A percentile compares a stretch with the other conserved stretches of the same genome.
Evolutionary conservation across 306 rosid genomes (phyloP).

Genomic region (Rosa chinensis): DNA sequence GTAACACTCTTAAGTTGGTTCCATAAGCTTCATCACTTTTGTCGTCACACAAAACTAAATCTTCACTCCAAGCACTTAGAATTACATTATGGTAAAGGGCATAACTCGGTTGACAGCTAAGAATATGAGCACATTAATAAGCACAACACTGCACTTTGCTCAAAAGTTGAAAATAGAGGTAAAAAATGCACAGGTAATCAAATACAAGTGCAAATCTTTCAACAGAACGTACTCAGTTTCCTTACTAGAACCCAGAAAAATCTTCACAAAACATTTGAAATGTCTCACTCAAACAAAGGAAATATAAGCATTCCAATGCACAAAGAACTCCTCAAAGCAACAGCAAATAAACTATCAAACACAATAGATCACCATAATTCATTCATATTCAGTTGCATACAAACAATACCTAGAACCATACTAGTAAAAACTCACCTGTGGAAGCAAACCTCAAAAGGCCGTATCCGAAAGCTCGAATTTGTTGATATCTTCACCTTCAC

Average conservation of each 20-base stretch:
- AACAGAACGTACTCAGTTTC: neutral
- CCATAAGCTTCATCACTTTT: neutral
- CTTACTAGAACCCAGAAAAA: neutral
- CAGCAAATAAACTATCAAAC: neutral
- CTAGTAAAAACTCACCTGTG: slow-evolving; percentile 60
- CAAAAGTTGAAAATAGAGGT: neutral
- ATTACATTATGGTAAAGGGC: no score
- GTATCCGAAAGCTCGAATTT: slow-evolving; percentile 37
- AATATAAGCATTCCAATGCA: neutral
- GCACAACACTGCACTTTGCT: neutral
- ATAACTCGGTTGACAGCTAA: neutral
- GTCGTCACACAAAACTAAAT: neutral
- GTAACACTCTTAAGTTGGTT: slow-evolving; percentile 7
- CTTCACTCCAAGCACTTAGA: neutral
- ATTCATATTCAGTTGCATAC: neutral
- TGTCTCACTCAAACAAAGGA: no score
- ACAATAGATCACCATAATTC: neutral
- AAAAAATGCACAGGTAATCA: neutral
- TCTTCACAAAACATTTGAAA: neutral
- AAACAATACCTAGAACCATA: neutral
- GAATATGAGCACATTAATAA: neutral
- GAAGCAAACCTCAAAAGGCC: slow-evolving; percentile 69
- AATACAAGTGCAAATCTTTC: neutral
- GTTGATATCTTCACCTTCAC: slow-evolving; percentile 57
- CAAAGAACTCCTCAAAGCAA: slow-evolving; percentile 1